phyloP scores from a whole-genome alignment of 129 eudicot species.

The Sambucus nigra region DNA sequence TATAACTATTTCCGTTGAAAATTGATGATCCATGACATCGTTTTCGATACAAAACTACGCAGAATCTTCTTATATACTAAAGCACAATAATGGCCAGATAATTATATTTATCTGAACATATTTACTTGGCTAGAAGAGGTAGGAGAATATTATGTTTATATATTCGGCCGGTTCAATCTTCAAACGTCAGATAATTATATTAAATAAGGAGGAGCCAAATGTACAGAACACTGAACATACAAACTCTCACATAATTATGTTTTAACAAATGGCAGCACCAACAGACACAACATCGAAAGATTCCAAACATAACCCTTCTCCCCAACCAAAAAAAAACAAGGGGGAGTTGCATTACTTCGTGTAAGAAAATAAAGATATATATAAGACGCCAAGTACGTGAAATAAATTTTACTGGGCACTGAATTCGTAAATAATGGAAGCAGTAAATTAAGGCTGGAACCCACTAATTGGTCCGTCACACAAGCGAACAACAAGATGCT shows the following conservation, averaged over 20 bases:
- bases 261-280: neutral
- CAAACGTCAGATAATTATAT: constrained; percentile 1
- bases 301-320: neutral
- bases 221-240: constrained; percentile 6
- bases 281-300: neutral
- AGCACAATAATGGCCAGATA: too few relatives aligned
- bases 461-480: constrained; percentile 10
- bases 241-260: neutral
- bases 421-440: constrained; percentile 7
- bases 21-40: too few relatives aligned
- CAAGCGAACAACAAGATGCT: too few relatives aligned
- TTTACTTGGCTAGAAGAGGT: neutral
- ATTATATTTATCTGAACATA: too few relatives aligned
- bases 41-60: too few relatives aligned
- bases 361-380: neutral
- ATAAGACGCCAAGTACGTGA: constrained; percentile 1
- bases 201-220: neutral
- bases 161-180: neutral
- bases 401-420: constrained; percentile 13
- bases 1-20: too few relatives aligned
- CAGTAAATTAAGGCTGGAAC: constrained; percentile 21
- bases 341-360: neutral
- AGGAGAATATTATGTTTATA: neutral
- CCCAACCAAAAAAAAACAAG: neutral
- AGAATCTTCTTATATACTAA: too few relatives aligned